phyloP scores from a whole-genome alignment of 2,329 filamentous ascomycete species.

The Alternaria infectoria region DNA sequence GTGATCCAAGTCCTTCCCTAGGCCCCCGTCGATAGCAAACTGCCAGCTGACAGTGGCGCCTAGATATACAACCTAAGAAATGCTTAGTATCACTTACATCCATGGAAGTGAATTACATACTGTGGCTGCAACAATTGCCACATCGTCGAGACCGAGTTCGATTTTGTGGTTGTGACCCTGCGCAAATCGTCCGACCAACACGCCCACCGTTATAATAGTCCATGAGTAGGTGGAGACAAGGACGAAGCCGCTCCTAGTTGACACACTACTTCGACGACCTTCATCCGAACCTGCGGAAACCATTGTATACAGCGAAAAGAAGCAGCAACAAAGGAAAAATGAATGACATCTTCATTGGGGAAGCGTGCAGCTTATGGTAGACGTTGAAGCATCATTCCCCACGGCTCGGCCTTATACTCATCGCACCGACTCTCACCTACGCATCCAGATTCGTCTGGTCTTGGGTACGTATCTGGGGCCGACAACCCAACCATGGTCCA shows the following conservation, averaged over 20 bases:
- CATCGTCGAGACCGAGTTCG: slow-evolving; percentile 25
- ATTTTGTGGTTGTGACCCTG: slow-evolving; percentile 18
- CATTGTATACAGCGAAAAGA: neutral
- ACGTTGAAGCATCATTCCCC: neutral
- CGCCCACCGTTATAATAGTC: slow-evolving; percentile 18
- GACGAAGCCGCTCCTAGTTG: slow-evolving; percentile 14
- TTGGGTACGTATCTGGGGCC: neutral
- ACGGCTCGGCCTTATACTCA: neutral
- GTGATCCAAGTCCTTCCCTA: slow-evolving; percentile 14
- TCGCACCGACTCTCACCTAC: neutral
- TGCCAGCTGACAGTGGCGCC: slow-evolving; percentile 21
- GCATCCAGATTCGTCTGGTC: neutral
- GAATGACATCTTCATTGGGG: neutral
- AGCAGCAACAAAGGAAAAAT: neutral
- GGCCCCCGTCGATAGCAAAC: slow-evolving; percentile 21
- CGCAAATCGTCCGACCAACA: slow-evolving; percentile 17
- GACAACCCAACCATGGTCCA: neutral
- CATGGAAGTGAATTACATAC: slow-evolving; percentile 5
- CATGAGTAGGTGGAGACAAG: slow-evolving; percentile 29
- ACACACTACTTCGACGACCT: slow-evolving; percentile 10
- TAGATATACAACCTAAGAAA: slow-evolving; percentile 15
- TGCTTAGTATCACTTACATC: neutral
- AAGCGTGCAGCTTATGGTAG: neutral
- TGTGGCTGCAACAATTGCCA: slow-evolving; percentile 12
- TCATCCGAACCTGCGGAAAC: slow-evolving; percentile 1